A percentile compares a stretch with the other conserved stretches of the same genome.
phyloP scores from a whole-genome alignment of 495 filamentous ascomycete species.

The Beverwykella pulmonaria region DNA sequence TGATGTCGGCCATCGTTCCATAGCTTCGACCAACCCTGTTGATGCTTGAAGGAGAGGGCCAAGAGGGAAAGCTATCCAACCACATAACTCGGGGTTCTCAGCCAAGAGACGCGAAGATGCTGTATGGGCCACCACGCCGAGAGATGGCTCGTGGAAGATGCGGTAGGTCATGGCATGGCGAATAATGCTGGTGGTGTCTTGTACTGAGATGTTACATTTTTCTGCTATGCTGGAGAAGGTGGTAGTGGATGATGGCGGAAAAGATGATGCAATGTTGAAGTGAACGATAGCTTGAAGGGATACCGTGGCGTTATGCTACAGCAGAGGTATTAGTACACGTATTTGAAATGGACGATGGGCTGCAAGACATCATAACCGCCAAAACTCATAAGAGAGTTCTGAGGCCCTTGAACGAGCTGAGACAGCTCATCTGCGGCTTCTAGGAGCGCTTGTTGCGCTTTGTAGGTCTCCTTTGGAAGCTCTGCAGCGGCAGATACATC shows the following conservation, averaged over 20 bases:
- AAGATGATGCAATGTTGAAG: background rate
- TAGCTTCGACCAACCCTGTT: background rate
- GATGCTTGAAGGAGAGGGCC: background rate
- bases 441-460: no score
- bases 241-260: background rate
- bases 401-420: no score
- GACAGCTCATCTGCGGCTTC: no score
- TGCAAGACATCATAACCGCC: no score
- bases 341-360: no score
- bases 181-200: background rate
- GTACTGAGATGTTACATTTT: background rate
- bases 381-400: no score
- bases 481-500: no score
- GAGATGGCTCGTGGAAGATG: background rate
- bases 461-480: no score
- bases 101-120: background rate
- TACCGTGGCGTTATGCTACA: no score
- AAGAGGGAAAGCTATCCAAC: background rate
- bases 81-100: background rate
- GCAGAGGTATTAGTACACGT: no score
- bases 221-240: constrained; percentile 5
- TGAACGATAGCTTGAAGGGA: background rate
- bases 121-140: constrained; percentile 3
- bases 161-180: constrained; percentile 6
- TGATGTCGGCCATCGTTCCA: constrained; percentile 17